Base-by-base conservation (phyloP, 2,329 filamentous ascomycete genomes). In the Penicillium hesseltinei region DNA sequence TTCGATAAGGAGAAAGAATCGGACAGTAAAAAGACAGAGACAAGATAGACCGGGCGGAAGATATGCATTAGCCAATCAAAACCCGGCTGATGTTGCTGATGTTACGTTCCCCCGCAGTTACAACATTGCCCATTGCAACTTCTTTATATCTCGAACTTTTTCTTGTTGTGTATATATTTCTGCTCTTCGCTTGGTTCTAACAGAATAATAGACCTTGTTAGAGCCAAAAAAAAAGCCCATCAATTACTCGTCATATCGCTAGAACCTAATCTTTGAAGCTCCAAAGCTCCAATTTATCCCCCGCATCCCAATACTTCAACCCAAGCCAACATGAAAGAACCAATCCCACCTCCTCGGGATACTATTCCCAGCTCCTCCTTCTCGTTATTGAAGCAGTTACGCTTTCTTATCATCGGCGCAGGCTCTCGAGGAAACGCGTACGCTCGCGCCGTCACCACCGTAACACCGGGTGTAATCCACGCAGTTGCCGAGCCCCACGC, bases 401-500 rank as follows among this genome's bases (percentile, higher is more conserved):
- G 88, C 50, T 85, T 95, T 67, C 81, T 95, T 54, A 83, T 96
- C 67, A 87, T 96, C 65, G 92, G 92, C 21, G 91, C 90, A 8
- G 91, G 92, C 35, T 90, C 88, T 47, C 86, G 92, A 36, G 92
- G 92, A 15, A 82, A 83, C 51, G 83, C 85, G 31, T 96, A 95
- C 71, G 89, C 88, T 33, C 80, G 81, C 58, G 88, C 88, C 51
- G 86, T 91, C 9, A 74, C 78, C n/a, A 78, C 81, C 17, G 84
- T 84, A 19, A 87, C 84, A 58, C 83, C 86, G 62, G 90, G 88
- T 6, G 71, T 87, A 33, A 84, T 97, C 58, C 84, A 83, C 23
- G 90, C 90, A 27, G 85, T 99, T 17, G 91, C 89, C 23, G 94
- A 97, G 66, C 91, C 92, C 0, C 80, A 91, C 63, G 72, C 81